A percentile compares a stretch with the other conserved stretches of the same genome.
Evolutionary conservation across 1,284 basidiomycete genomes (phyloP).

Genomic region (Boletus mariae): DNA sequence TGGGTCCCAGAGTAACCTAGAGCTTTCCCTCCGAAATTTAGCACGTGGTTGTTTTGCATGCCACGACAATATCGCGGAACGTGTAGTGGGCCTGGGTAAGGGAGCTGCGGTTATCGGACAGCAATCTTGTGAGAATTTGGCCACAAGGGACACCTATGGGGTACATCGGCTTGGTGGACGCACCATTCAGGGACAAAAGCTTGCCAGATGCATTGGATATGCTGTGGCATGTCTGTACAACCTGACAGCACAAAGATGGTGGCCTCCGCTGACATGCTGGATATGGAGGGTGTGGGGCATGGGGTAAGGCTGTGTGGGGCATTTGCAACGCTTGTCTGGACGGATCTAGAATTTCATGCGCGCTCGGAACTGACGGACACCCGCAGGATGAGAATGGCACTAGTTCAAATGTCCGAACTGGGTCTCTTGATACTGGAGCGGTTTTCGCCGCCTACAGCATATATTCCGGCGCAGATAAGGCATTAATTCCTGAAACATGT

Average conservation of each 20-base stretch:
- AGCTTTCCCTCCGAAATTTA: neutral
- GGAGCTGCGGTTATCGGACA: neutral
- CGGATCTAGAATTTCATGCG: slow-evolving; percentile 20
- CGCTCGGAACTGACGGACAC: slow-evolving; percentile 14
- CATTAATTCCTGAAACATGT: slow-evolving; percentile 12
- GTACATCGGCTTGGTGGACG: neutral
- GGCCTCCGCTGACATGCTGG: slow-evolving; percentile 21
- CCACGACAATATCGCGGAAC: neutral
- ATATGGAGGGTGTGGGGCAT: slow-evolving; percentile 14
- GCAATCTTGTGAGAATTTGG: neutral
- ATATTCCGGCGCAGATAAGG: neutral
- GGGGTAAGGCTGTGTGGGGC: slow-evolving; percentile 26
- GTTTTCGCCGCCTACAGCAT: neutral
- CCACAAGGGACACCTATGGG: neutral
- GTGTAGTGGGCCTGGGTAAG: neutral
- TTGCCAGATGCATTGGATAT: neutral
- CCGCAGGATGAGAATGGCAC: slow-evolving; percentile 10
- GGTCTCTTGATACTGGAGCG: neutral
- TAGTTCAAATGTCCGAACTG: slow-evolving; percentile 2
- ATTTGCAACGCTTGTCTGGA: slow-evolving; percentile 4
- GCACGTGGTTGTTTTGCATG: neutral
- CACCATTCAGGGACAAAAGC: neutral
- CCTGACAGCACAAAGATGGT: slow-evolving; percentile 25
- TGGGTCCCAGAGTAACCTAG: neutral
- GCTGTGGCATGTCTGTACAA: slow-evolving; percentile 3